Evolutionary conservation across 1,139 yeast species (phyloP).

Genomic region (Yamadazyma triangularis): DNA sequence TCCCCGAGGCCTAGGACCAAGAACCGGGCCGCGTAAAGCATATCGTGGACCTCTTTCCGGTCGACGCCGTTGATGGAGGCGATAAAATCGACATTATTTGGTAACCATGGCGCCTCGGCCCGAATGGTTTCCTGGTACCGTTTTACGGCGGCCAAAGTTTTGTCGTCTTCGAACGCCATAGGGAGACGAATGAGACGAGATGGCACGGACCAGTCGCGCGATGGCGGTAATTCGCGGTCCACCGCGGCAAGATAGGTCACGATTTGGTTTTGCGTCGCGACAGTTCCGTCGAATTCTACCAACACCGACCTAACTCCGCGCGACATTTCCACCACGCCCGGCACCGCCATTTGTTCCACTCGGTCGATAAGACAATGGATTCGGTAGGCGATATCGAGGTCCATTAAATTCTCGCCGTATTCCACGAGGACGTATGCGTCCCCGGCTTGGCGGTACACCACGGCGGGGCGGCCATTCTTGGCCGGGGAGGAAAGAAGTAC

Average conservation of each 20-base stretch:
- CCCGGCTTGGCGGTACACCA: conserved; percentile 93
- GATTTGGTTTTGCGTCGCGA: conserved; percentile 58
- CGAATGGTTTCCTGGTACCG: conserved; percentile 93
- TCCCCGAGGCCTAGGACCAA: conserved; percentile 94
- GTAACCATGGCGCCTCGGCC: conserved; percentile 94
- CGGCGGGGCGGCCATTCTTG: too few species aligned
- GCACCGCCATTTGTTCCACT: conserved; percentile 60
- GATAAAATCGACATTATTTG: conserved; percentile 93
- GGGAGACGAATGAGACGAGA: conserved; percentile 83
- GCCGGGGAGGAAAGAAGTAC: too few species aligned
- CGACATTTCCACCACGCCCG: conserved; percentile 90
- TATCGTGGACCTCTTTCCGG: conserved; percentile 71
- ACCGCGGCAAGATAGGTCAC: conserved; percentile 63
- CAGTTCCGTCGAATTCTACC: conserved; percentile 76
- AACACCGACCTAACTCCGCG: conserved; percentile 95
- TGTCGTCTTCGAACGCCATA: conserved; percentile 92
- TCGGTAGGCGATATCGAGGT: conserved; percentile 78
- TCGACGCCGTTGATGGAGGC: conserved; percentile 80
- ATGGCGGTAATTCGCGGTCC: conserved; percentile 69
- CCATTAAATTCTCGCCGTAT: conserved; percentile 86
- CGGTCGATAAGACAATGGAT: conserved; percentile 75
- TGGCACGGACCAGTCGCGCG: conserved; percentile 79
- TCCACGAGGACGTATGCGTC: conserved; percentile 88
- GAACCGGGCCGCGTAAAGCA: conserved; percentile 84
- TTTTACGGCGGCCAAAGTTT: conserved; percentile 82